These are phyloP conservation scores for Yamadazyma mexicana DNA, from an alignment of 1,139 yeast genomes.

Conservation along the genomic window DNA sequence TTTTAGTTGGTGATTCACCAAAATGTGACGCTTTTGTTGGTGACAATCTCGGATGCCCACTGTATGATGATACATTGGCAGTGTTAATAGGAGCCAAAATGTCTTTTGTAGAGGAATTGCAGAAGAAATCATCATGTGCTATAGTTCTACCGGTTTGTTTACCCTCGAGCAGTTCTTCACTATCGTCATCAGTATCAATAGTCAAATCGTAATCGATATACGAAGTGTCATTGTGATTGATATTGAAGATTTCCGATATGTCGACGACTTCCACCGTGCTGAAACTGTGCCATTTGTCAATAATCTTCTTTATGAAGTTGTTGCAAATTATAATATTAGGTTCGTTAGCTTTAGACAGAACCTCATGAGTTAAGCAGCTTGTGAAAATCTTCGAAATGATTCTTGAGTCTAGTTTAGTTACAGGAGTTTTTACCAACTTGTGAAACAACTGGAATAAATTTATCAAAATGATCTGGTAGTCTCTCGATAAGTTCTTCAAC, in stretches of 20 bases:
- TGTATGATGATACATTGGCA: background rate
- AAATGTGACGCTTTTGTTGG: background rate
- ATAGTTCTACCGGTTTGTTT: background rate
- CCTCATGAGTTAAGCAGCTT: conserved; percentile 54
- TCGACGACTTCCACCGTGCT: conserved; percentile 14
- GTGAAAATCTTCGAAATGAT: conserved; percentile 51
- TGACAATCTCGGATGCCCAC: background rate
- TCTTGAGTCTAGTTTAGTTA: conserved; percentile 47
- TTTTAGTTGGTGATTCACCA: background rate
- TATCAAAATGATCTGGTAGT: conserved; percentile 12
- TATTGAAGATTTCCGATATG: conserved; percentile 24
- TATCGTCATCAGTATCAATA: conserved; percentile 18
- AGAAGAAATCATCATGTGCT: background rate
- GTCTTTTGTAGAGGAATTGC: conserved; percentile 8
- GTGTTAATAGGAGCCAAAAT: conserved; percentile 5
- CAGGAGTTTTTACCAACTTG: conserved; percentile 16
- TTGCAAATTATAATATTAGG: conserved; percentile 50
- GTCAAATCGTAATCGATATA: conserved; percentile 35
- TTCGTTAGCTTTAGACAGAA: conserved; percentile 42
- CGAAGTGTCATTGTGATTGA: conserved; percentile 24
- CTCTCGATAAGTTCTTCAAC: conserved; percentile 9
- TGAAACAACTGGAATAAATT: conserved; percentile 13
- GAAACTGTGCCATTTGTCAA: conserved; percentile 42
- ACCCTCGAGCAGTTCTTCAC: conserved; percentile 4
- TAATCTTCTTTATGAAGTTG: conserved; percentile 49